Base-by-base conservation (phyloP, 768 basidiomycete genomes). In the Cyclocybe cylindracea region DNA sequence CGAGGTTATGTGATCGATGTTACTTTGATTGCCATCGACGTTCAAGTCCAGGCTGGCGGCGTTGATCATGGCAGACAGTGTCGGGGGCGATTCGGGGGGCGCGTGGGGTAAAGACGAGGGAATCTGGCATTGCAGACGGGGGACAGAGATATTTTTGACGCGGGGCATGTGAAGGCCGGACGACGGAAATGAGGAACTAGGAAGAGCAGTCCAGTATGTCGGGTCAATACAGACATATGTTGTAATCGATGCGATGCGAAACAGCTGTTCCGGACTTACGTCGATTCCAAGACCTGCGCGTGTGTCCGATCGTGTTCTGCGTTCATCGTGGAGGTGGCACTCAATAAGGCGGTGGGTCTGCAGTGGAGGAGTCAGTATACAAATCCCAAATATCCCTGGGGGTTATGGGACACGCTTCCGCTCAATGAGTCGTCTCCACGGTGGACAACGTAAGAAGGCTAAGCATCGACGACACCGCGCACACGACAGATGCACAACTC, bases 1-100 rank as follows among this genome's bases (percentile, higher is more conserved):
- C 9, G 57, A 56, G 18, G 62, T 59, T 24, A 69, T 67, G 46
- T 59, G 63, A 50, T 67, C 65, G 13, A 64, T 54, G 46, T 56
- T 61, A 43, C 49, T 58, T 19, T 59, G 19, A 41, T 56, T 44
- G 33, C 41, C 39, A 32, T 59, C 50, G 7, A 39, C 46, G n/a
- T 51, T 32, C n/a, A 47, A 43, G 10, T 13, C 35, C 34, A 24
- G 18, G 39, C 24, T 32, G 45, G 36, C 24, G 38, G 18, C 38
- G 31, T 33, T 31, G 34, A 34, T 24, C 13, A 38, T 48, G 5
- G 35, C 46, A 24, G 48, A 42, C 39, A 43, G 41, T n/a, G 48
- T 10, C 14, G 48, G 14, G 6, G 39, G 32, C 19, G 14, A 32
- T 9, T 38, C 16, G 29, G n/a, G 46, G n/a, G 34, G 11, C 24